Base-by-base conservation (phyloP, 345 rosid genomes). In the Microcos paniculata region DNA sequence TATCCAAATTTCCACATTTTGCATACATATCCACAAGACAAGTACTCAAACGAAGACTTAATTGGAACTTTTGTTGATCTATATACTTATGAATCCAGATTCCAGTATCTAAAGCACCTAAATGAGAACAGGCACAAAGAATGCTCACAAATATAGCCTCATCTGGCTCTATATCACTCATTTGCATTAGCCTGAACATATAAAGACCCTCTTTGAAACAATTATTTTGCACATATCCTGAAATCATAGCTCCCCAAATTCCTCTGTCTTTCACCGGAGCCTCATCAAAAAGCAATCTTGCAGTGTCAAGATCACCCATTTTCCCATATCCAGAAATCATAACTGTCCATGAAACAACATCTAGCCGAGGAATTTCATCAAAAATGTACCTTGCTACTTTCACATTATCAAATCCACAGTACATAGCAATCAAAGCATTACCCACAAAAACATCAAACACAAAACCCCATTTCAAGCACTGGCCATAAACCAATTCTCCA, bases 191-290 rank as follows among this genome's bases (percentile, higher is more conserved):
- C 71, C 79, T 63, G 74, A 87, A 87, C 82, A 75, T 49, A 53
- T 82, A 80, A 15, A 85, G 79, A 35, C 89, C 84, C 80, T 88
- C 89, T 78, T 82, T 85, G 30, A 84, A 82, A 52, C 91, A 85
- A 69, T 76, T 82, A 74, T 83, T 85, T 77, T 83, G 79, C 48
- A 80, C 84, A 35, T 88, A 86, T 14, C 87, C 88, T 35, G 90
- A 88, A 74, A 88, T 84, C 90, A 88, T 84, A 10, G 83, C 85
- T 51, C 85, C 87, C 91, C 89, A 88, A 14, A 81, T 79, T 51
- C 88, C 88, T 49, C 70, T 59, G 76, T 88, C 91, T 73, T 77
- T 82, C 53, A 71, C 66, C 10, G 83, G 79, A 59, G 82, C 78
- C 58, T 80, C 63, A 67, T 88, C 84, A 75, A 88, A 88, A 75